These are phyloP conservation scores for Aspergillus pseudoviridinutans DNA, from an alignment of 2,329 filamentous ascomycete genomes.

Conservation along the genomic window DNA sequence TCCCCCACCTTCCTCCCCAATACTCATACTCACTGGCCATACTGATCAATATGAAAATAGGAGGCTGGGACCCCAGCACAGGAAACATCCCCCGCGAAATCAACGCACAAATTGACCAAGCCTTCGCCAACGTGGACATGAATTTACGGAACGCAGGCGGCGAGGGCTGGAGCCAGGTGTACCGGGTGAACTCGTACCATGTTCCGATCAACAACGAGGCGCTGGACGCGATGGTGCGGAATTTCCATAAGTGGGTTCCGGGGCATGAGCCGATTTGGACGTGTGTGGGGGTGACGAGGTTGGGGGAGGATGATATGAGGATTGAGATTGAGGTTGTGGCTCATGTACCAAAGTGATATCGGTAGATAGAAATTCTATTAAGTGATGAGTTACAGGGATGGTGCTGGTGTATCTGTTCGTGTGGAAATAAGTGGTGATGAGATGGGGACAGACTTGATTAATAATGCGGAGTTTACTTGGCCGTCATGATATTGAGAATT, in stretches of 20 bases:
- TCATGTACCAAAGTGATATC: slow-evolving; percentile 21
- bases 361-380: too few relatives aligned
- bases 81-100: slow-evolving; percentile 31
- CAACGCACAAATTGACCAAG: slow-evolving; percentile 47
- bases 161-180: slow-evolving; percentile 48
- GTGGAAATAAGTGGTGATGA: too few relatives aligned
- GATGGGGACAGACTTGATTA: too few relatives aligned
- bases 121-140: slow-evolving; percentile 56
- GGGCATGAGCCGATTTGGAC: slow-evolving; percentile 54
- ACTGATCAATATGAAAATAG: slow-evolving; percentile 13
- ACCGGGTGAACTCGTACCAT: slow-evolving; percentile 46
- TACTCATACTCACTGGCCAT: background rate
- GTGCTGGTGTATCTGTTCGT: too few relatives aligned
- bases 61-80: slow-evolving; percentile 31
- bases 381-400: too few relatives aligned
- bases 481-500: too few relatives aligned
- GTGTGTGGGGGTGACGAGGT: slow-evolving; percentile 46
- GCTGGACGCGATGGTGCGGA: slow-evolving; percentile 40
- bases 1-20: background rate
- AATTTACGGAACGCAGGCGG: slow-evolving; percentile 51
- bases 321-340: slow-evolving; percentile 58
- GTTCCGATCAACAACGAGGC: slow-evolving; percentile 41
- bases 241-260: slow-evolving; percentile 51
- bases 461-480: too few relatives aligned
- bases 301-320: slow-evolving; percentile 51